Evolutionary conservation across 805 yeast genomes (phyloP).

Genomic region (Metschnikowia vanudenii): DNA sequence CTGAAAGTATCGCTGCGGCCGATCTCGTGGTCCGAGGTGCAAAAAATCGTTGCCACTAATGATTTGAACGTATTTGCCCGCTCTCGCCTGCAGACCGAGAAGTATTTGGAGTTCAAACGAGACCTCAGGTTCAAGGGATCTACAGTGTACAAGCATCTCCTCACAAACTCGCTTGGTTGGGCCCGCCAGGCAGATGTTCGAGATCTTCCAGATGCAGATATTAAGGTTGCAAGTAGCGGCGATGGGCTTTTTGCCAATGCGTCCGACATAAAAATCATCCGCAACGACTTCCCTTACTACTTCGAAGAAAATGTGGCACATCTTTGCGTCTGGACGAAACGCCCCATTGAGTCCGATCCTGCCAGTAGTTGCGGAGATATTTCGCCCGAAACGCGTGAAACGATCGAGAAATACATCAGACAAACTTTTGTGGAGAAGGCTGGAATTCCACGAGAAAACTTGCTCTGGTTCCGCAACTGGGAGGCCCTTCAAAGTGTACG

Average conservation of each 20-base stretch:
- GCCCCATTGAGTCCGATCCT: slow-evolving; percentile 52
- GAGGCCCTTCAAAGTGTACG: slow-evolving; percentile 65
- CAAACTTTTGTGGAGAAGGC: slow-evolving; percentile 49
- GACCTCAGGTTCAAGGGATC: slow-evolving; percentile 32
- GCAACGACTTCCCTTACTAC: slow-evolving; percentile 68
- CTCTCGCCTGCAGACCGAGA: slow-evolving; percentile 39
- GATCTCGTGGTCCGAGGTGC: slow-evolving; percentile 47
- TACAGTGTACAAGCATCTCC: slow-evolving; percentile 48
- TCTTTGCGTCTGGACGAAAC: slow-evolving; percentile 66
- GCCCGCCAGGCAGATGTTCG: slow-evolving; percentile 26
- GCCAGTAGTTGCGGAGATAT: slow-evolving; percentile 52
- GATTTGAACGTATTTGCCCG: slow-evolving; percentile 50
- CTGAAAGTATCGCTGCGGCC: slow-evolving; percentile 37
- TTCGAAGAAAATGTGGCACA: slow-evolving; percentile 53
- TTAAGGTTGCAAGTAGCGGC: slow-evolving; percentile 28
- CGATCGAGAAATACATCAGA: slow-evolving; percentile 46
- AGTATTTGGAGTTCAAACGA: slow-evolving; percentile 48
- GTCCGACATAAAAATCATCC: slow-evolving; percentile 44
- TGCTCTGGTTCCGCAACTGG: slow-evolving; percentile 74
- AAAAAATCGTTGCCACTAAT: slow-evolving; percentile 38
- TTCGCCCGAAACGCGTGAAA: slow-evolving; percentile 36
- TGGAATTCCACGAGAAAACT: slow-evolving; percentile 37
- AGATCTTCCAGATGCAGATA: slow-evolving; percentile 18
- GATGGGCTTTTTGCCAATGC: slow-evolving; percentile 41
- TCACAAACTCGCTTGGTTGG: slow-evolving; percentile 54